Base-by-base conservation (phyloP, 441 rosid species). In the Melianthus villosus region DNA sequence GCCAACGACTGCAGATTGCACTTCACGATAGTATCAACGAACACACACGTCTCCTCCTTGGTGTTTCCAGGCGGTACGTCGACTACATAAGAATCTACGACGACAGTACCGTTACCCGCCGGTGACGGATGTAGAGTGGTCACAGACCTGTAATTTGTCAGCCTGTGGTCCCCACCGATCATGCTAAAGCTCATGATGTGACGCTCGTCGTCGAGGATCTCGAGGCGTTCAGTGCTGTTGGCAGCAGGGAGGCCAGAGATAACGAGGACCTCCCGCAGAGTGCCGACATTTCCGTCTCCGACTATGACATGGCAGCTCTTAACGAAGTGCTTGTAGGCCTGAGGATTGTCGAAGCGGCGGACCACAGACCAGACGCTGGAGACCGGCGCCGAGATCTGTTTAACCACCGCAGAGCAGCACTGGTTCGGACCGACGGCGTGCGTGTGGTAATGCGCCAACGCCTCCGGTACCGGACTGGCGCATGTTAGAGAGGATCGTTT, bases 171-270 rank as follows among this genome's bases (percentile, higher is more conserved):
- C 0, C 96, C 96, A 0, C 96, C 96, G 0, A 81, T 71, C 0
- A 84, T 86, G 17, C 70, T 67, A 20, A 84, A 81, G 70, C 93
- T 78, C 8, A 81, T 20, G 16, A 81, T 39, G 16, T 67, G 93
- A 25, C 60, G 56, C 20, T 75, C 64, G 0, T 84, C 91, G 40
- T 81, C 83, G 25, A 81, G 40, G 17, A 81, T 61, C 73, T 84
- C 96, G 0, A 84, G 64, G 41, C 83, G 56, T 51, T 84, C 96
- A 6, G 93, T 84, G 67, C 96, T 84, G 0, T 89, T 78, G 1
- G 96, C 69, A 0, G 93, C 93, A 1, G 96, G 96, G 7, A 81
- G 50, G 2, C 96, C 96, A 0, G 96, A 81, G 15, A 81, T 72
- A 0, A 84, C 77, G 0, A 79, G 67, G 7, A 84, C 86, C 15